Base-by-base conservation (phyloP, 805 yeast genomes). In the Candida takata region DNA sequence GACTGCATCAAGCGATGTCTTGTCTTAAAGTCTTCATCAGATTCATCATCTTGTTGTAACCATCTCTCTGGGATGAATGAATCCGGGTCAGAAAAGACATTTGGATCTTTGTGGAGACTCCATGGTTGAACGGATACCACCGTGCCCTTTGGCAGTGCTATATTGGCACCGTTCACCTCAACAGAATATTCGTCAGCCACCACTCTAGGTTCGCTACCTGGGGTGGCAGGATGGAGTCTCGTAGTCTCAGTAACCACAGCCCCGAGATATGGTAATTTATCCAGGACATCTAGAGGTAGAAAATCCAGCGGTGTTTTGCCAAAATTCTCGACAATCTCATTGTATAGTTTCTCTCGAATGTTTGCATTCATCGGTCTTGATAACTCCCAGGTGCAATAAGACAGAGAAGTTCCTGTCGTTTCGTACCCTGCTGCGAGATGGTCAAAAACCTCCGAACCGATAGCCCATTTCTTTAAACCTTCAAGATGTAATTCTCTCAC, bases 381-480 rank as follows among this genome's bases (percentile, higher is more conserved):
- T 25, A 79, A 51, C 48, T 77, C 77, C 60, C 72, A 79, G 15
- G 73, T 62, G 35, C 74, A 56, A 51, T 71, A 81, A 0, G 84
- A 63, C 39, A 80, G 52, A n/a, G 78, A 75, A 6, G 75, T 67
- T 0, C 82, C 84, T 1, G 84, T 79, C 5, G 88, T 80, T 49
- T 79, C 82, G 51, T 81, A 87, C 4, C 88, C 88, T 1, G 88
- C 88, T 31, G 81, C 79, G 26, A 79, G 66, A 51, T 80, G 84
- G 49, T 80, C 88, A 30, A 71, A 66, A 19, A 65, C 51, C 43
- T 72, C 79, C 24, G 72, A 60, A n/a, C 65, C 67, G 10, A 70
- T 65, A 8, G 58, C 48, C 40, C 47, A 43, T 21, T 53, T 56
- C 2, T 38, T 39, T 6, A 60, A 37, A 2, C 56, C 57, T 6